Conservation (phyloP, 2,329 filamentous ascomycete genomes). For the Ophidiomyces ophidiicola region DNA sequence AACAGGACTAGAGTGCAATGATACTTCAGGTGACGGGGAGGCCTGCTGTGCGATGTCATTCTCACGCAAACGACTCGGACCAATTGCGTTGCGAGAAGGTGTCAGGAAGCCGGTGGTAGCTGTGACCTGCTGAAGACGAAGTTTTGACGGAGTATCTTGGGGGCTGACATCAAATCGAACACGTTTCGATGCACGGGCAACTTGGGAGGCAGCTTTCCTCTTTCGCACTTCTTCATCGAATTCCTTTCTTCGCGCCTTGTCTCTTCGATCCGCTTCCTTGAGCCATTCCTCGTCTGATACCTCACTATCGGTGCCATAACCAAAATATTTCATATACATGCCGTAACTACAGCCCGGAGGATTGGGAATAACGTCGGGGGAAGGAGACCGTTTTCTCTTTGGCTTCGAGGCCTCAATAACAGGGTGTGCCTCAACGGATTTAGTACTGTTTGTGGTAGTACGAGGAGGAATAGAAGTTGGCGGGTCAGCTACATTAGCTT, state of each 20-base stretch:
- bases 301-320: slow-evolving; percentile 24
- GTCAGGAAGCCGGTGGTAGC: neutral
- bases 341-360: slow-evolving; percentile 32
- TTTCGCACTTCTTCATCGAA: neutral
- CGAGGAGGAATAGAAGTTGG: neutral
- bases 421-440: neutral
- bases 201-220: neutral
- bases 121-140: slow-evolving; percentile 13
- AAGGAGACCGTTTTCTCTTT: slow-evolving; percentile 30
- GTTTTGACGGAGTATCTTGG: slow-evolving; percentile 25
- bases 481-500: neutral
- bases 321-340: slow-evolving; percentile 30
- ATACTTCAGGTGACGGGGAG: neutral
- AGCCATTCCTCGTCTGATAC: slow-evolving; percentile 17
- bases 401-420: slow-evolving; percentile 1
- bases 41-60: neutral
- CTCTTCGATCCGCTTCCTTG: too few relatives aligned
- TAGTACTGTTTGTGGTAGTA: slow-evolving; percentile 1
- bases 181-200: slow-evolving; percentile 19
- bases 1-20: too few relatives aligned
- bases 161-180: slow-evolving; percentile 27
- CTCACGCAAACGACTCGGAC: slow-evolving; percentile 4
- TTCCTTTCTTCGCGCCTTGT: too few relatives aligned
- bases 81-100: slow-evolving; percentile 6
- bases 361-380: slow-evolving; percentile 33